Evolutionary conservation across 768 basidiomycete genomes (phyloP).

Genomic region (Chalciporus pseudorubinellus): DNA sequence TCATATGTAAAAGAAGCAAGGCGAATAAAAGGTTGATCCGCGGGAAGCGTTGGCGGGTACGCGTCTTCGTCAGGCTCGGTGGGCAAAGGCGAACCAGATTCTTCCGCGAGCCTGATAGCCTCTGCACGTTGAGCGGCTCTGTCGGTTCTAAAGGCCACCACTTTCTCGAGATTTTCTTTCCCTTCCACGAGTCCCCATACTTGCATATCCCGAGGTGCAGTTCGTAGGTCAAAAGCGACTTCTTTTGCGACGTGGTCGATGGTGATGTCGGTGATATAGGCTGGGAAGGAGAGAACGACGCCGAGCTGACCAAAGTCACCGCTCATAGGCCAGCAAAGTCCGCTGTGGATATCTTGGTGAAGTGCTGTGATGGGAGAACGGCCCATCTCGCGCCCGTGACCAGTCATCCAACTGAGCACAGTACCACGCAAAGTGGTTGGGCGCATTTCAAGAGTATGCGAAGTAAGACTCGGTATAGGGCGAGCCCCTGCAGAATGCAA

Average conservation of each 20-base stretch:
- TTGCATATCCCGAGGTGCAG: conserved; percentile 84
- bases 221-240: conserved; percentile 74
- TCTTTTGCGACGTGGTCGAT: conserved; percentile 87
- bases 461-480: conserved; percentile 80
- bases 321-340: conserved; percentile 91
- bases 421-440: conserved; percentile 49
- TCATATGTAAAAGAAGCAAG: conserved; percentile 71
- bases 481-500: conserved; percentile 78
- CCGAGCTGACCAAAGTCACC: conserved; percentile 81
- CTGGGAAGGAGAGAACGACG: conserved; percentile 66
- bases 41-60: conserved; percentile 50
- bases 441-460: conserved; percentile 67
- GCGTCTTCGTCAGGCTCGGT: conserved; percentile 33
- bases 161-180: conserved; percentile 60
- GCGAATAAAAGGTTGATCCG: conserved; percentile 51
- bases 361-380: conserved; percentile 82
- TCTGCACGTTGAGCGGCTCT: conserved; percentile 36
- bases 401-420: conserved; percentile 56
- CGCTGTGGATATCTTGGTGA: conserved; percentile 80
- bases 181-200: conserved; percentile 91
- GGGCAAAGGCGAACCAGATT: conserved; percentile 18
- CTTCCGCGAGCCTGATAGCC: conserved; percentile 33
- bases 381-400: conserved; percentile 63
- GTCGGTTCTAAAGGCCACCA: conserved; percentile 53
- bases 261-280: conserved; percentile 63